Percentiles rank a stretch among this genome's conserved stretches.
Evolutionary conservation across 805 yeast species (phyloP).

Genomic region (Starmerella apicola): DNA sequence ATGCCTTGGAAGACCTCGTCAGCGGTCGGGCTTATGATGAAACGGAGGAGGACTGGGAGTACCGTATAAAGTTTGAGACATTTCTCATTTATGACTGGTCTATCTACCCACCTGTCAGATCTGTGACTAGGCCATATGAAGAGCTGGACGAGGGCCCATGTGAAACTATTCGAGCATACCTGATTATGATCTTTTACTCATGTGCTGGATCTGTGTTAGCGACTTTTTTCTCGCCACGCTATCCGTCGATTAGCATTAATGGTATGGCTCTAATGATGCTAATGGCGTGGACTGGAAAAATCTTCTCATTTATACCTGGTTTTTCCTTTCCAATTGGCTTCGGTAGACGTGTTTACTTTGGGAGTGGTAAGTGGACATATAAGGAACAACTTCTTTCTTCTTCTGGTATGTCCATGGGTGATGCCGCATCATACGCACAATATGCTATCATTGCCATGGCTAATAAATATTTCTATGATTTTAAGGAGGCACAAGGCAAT

Average conservation of each 20-base stretch:
- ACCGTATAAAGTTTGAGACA: constrained; percentile 31
- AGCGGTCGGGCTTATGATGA: constrained; percentile 1
- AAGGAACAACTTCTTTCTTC: constrained; percentile 19
- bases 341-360: constrained; percentile 24
- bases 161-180: constrained; percentile 43
- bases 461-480: constrained; percentile 6
- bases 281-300: constrained; percentile 46
- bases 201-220: constrained; percentile 33
- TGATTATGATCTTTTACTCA: constrained; percentile 39
- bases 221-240: constrained; percentile 39
- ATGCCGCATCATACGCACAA: constrained; percentile 15
- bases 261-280: constrained; percentile 46
- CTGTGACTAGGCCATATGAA: constrained; percentile 42
- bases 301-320: constrained; percentile 25
- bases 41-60: constrained; percentile 19
- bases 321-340: constrained; percentile 13
- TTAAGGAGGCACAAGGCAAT: constrained; percentile 4
- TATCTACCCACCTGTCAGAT: constrained; percentile 50
- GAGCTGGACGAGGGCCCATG: constrained; percentile 29
- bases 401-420: constrained; percentile 21
- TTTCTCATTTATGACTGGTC: constrained; percentile 35
- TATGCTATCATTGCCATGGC: constrained; percentile 9
- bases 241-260: constrained; percentile 40
- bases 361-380: constrained; percentile 41
- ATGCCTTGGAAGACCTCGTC: constrained; percentile 26